A percentile compares a stretch with the other conserved stretches of the same genome.
phyloP scores from a whole-genome alignment of 2,329 filamentous ascomycete species.

The Stagonosporopsis rhizophila region DNA sequence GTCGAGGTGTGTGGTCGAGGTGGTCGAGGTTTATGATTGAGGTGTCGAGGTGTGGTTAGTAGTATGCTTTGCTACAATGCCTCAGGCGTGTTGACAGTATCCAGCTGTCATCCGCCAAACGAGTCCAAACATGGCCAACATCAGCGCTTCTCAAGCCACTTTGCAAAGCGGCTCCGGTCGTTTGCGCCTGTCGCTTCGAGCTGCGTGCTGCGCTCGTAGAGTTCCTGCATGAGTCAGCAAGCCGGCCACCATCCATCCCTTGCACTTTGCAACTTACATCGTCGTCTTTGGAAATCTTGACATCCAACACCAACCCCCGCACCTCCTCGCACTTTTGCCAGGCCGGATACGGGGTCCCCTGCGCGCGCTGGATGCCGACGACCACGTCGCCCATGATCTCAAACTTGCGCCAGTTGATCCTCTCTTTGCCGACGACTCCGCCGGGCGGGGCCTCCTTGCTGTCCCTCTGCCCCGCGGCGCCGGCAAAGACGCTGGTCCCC shows the following conservation, averaged over 20 bases:
- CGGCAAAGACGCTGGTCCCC: conserved; percentile 45
- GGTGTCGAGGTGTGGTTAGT: too few relatives aligned
- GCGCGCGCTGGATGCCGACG: conserved; percentile 88
- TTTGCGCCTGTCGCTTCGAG: conserved; percentile 59
- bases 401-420: conserved; percentile 98
- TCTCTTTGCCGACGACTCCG: conserved; percentile 56
- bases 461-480: conserved; percentile 36
- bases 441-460: conserved; percentile 53
- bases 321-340: conserved; percentile 73
- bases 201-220: conserved; percentile 65
- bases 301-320: conserved; percentile 79
- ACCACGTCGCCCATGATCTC: conserved; percentile 94
- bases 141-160: conserved; percentile 56
- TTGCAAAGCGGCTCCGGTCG: conserved; percentile 51
- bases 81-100: too few relatives aligned
- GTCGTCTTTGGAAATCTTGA: conserved; percentile 81
- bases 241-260: not conserved
- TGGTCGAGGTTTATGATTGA: too few relatives aligned
- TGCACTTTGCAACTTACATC: conserved; percentile 74
- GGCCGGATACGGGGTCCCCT: conserved; percentile 80
- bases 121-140: too few relatives aligned
- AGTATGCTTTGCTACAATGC: too few relatives aligned
- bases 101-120: too few relatives aligned
- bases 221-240: conserved; percentile 53
- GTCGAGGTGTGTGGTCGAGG: too few relatives aligned